These are phyloP conservation scores for Arctium minus DNA, from an alignment of 129 eudicot species.

Conservation along the genomic window DNA sequence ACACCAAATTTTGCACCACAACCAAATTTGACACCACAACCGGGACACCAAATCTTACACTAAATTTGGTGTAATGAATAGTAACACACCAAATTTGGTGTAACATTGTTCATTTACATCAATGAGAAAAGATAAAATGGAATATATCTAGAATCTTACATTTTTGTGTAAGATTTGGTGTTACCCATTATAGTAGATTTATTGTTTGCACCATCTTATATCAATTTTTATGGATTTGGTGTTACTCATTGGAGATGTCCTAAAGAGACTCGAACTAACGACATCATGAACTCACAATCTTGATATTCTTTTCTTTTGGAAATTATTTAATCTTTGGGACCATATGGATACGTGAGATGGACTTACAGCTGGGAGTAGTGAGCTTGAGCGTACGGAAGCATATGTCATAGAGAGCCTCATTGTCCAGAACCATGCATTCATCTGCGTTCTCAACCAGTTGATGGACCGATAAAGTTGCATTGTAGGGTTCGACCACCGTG, in stretches of 20 bases:
- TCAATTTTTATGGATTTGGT: neutral
- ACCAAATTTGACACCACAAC: neutral
- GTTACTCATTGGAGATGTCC: neutral
- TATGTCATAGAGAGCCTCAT: slow-evolving; percentile 73
- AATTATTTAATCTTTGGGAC: neutral
- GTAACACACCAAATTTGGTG: neutral
- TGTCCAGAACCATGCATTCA: slow-evolving; percentile 82
- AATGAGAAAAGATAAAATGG: neutral
- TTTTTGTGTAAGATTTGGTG: neutral
- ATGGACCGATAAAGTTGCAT: slow-evolving; percentile 78
- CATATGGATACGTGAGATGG: neutral
- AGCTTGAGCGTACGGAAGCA: slow-evolving; percentile 83
- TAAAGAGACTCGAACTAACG: too few relatives aligned
- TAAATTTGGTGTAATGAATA: neutral
- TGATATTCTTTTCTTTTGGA: neutral
- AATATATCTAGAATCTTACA: neutral
- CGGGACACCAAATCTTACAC: neutral
- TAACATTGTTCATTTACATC: neutral
- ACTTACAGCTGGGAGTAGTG: slow-evolving; percentile 87
- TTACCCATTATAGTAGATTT: neutral
- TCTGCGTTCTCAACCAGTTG: slow-evolving; percentile 82
- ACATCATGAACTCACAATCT: slow-evolving; percentile 5
- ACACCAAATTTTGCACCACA: neutral
- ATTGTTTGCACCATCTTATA: neutral
- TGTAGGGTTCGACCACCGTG: slow-evolving; percentile 81